Conservation (phyloP, 805 yeast genomes). For the Kluyveromyces siamensis region DNA sequence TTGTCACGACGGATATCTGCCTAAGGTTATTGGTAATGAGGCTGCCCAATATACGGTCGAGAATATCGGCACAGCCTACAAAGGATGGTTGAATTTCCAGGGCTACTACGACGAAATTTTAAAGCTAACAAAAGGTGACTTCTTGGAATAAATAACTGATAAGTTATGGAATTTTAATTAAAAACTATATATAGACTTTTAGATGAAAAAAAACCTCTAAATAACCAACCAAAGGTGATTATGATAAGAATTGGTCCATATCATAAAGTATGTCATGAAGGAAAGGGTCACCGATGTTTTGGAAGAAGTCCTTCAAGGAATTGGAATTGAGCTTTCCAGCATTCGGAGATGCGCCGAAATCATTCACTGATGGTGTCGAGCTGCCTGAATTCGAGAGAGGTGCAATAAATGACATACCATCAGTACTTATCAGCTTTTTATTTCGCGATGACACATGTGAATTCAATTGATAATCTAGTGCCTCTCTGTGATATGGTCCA, state of each 20-base stretch:
- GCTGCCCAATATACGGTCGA: conserved; percentile 60
- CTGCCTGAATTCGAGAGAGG: no score
- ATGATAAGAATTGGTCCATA: conserved; percentile 15
- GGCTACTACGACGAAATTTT: conserved; percentile 50
- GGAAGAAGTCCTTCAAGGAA: conserved; percentile 25
- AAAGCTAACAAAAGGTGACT: conserved; percentile 18
- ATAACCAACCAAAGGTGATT: no score
- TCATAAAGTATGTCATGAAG: conserved; percentile 24
- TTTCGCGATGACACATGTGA: conserved; percentile 19
- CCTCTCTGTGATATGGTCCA: conserved; percentile 17
- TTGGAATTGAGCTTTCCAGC: neutral
- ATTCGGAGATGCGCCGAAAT: no score
- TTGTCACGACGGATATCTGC: conserved; percentile 30
- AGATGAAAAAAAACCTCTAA: no score
- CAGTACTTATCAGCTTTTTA: conserved; percentile 25
- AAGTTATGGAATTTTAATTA: conserved; percentile 6
- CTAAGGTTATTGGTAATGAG: conserved; percentile 41
- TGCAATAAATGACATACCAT: conserved; percentile 21
- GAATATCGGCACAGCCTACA: conserved; percentile 54
- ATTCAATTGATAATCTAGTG: conserved; percentile 24
- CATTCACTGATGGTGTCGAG: no score
- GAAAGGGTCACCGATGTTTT: conserved; percentile 24
- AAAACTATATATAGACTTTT: neutral
- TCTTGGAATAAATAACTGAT: no score
- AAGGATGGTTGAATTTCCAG: conserved; percentile 64